Base-by-base conservation (phyloP, 1,284 basidiomycete species). In the Heliocybe sulcata region DNA sequence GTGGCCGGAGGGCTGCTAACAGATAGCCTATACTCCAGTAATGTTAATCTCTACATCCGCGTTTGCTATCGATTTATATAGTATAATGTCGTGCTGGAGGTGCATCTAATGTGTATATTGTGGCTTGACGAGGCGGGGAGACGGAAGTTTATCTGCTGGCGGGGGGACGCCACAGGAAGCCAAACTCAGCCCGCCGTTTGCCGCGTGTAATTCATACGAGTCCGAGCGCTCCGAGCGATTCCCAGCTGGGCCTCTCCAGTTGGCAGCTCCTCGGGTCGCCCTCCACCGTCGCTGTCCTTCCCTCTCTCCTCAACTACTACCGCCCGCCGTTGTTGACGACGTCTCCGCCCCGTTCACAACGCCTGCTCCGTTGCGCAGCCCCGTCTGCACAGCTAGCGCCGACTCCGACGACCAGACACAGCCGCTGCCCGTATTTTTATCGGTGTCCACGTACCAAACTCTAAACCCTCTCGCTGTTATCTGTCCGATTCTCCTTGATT, bases 401-500 rank as follows among this genome's bases (percentile, higher is more conserved):
- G 47, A 49, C 23, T 49, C 47, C 47, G 22, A 25, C 47, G 12
- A 8, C 9, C 9, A 35, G 33, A 25, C 27, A 29, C 47, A 49
- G 47, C 45, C 45, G 9, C 20, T 49, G 9, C 23, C 27, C 47
- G 22, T 49, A 49, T 49, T 49, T 26, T 23, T 49, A 20, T 25
- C 23, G 22, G 6, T 25, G 14, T 49, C 47, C 22, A 49, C 22
- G 23, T 49, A 49, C 27, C 27, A 25, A 49, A 49, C 47, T 29
- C 47, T 49, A 49, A 49, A 49, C 47, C 10, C 47, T 25, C 27
- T 25, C 47, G 14, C 19, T 42, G 47, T 49, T 49, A 49, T 49
- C 47, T 49, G 25, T 22, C 47, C 47, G 47, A 25, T 49, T 49
- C 47, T 49, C 23, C 23, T 49, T 49, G 47, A 49, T 49, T 49